phyloP scores from a whole-genome alignment of 1,284 basidiomycete species.

The Ganoderma multipileum region DNA sequence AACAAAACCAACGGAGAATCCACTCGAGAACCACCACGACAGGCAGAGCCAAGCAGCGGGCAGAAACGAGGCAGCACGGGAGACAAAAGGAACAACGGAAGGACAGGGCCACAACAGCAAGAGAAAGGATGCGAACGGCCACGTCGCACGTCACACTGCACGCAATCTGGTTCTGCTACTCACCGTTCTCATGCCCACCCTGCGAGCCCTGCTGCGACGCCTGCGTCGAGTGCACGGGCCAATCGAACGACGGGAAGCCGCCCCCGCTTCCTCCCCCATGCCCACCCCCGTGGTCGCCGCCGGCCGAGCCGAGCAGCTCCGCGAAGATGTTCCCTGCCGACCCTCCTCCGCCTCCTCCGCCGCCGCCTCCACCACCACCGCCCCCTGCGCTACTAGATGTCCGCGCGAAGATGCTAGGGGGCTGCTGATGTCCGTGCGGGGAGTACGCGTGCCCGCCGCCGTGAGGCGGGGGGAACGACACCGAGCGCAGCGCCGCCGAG shows the following conservation, averaged over 20 bases:
- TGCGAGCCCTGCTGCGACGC: conserved; percentile 25
- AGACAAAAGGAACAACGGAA: neutral
- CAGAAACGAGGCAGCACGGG: neutral
- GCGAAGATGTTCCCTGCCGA: conserved; percentile 29
- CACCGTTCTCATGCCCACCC: conserved; percentile 32
- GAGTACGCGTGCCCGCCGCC: conserved; percentile 15
- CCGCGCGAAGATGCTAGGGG: conserved; percentile 24
- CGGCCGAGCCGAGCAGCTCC: conserved; percentile 31
- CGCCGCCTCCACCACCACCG: conserved; percentile 11
- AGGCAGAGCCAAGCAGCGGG: neutral
- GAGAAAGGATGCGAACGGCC: neutral
- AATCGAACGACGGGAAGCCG: conserved; percentile 36
- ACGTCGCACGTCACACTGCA: neutral
- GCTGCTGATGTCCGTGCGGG: conserved; percentile 28
- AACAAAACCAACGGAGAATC: neutral
- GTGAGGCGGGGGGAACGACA: conserved; percentile 30
- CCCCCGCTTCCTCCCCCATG: neutral
- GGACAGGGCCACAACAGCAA: neutral
- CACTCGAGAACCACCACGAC: neutral
- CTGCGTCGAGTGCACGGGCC: conserved; percentile 37
- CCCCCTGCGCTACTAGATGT: conserved; percentile 13
- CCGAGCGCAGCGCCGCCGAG: conserved; percentile 29
- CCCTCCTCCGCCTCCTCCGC: conserved; percentile 3
- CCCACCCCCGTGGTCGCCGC: conserved; percentile 24
- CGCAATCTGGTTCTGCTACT: conserved; percentile 14